phyloP scores from a whole-genome alignment of 208 protist genomes.

The Leishmania tarentolae region DNA sequence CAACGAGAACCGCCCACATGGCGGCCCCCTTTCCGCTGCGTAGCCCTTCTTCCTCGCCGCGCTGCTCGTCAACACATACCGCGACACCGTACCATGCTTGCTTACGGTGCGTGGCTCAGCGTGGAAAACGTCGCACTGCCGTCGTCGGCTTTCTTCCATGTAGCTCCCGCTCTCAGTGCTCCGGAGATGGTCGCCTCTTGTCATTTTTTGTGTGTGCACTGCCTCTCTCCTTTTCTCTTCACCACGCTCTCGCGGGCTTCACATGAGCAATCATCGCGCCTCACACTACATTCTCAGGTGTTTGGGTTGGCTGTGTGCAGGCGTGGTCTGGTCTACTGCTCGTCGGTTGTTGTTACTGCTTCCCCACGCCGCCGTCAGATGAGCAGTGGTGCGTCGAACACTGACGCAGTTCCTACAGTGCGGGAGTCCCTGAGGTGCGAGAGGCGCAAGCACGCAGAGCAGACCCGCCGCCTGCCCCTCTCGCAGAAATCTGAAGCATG shows the following conservation, averaged over 20 bases:
- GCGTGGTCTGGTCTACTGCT: background rate
- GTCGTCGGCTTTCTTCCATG: background rate
- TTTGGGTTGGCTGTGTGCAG: background rate
- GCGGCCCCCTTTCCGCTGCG: background rate
- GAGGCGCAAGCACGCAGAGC: background rate
- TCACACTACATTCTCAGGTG: background rate
- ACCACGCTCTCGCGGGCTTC: background rate
- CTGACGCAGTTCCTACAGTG: background rate
- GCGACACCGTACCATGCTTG: background rate
- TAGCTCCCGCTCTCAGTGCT: background rate
- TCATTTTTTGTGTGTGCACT: background rate
- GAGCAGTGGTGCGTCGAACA: background rate
- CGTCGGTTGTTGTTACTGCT: background rate
- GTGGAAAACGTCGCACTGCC: background rate
- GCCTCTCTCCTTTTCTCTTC: background rate
- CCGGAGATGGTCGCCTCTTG: background rate
- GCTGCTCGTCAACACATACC: background rate
- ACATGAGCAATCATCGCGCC: background rate
- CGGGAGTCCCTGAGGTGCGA: background rate
- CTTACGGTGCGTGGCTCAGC: background rate
- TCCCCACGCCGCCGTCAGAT: background rate
- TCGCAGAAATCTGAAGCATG: background rate
- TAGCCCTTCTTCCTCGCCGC: background rate
- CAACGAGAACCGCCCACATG: background rate
- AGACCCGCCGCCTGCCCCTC: background rate